Percentiles rank a stretch among this genome's conserved stretches.
These are phyloP conservation scores for Carnegiea gigantea DNA, from an alignment of 179 eudicot genomes.

Conservation along the genomic window DNA sequence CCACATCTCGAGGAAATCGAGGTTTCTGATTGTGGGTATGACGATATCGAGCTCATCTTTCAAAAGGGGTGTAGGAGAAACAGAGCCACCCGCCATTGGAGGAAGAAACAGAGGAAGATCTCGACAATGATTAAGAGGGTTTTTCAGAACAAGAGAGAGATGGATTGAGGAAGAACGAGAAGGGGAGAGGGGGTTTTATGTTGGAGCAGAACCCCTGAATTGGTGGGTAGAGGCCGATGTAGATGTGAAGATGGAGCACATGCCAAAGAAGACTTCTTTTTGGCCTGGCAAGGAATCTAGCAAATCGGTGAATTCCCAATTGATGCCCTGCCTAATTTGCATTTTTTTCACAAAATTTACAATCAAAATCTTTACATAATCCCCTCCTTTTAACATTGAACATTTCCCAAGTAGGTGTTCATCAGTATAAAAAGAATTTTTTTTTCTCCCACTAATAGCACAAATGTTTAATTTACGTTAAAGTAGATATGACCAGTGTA, in stretches of 20 bases:
- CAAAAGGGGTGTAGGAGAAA: slow-evolving; percentile 39
- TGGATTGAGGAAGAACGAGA: background rate
- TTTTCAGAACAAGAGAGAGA: background rate
- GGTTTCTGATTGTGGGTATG: slow-evolving; percentile 89
- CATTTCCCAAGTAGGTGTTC: background rate
- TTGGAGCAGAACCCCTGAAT: background rate
- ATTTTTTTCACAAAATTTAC: background rate
- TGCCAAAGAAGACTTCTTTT: slow-evolving; percentile 18
- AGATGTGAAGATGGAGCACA: slow-evolving; percentile 7
- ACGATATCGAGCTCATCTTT: slow-evolving; percentile 92
- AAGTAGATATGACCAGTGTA: too few species aligned
- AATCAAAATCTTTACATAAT: background rate
- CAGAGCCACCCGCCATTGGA: slow-evolving; percentile 38
- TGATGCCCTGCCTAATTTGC: slow-evolving; percentile 3
- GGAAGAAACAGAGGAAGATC: slow-evolving; percentile 1
- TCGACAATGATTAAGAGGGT: background rate
- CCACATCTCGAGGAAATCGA: slow-evolving; percentile 97
- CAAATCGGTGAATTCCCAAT: slow-evolving; percentile 3
- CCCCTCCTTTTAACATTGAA: background rate
- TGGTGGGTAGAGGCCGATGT: background rate
- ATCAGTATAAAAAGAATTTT: too few species aligned
- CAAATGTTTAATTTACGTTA: too few species aligned
- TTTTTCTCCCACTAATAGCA: background rate
- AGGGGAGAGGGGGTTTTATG: slow-evolving; percentile 13
- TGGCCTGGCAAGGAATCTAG: background rate